Evolutionary conservation across 192 early-diverging fungal species (phyloP).

Genomic region (Coemansia sp.): DNA sequence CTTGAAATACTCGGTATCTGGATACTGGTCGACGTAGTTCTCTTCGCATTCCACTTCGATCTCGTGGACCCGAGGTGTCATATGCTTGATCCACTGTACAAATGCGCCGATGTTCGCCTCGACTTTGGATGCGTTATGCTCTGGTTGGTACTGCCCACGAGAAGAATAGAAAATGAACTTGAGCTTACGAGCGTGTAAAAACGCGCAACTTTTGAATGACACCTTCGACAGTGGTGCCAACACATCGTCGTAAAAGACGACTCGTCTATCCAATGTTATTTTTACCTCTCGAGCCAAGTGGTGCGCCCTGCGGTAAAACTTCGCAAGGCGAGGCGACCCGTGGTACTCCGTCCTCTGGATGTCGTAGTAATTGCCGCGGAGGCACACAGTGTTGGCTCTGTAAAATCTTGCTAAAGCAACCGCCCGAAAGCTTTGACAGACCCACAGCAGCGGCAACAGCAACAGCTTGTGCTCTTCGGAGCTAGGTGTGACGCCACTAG

Average conservation of each 20-base stretch:
- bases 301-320: neutral
- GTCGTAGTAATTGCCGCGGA: neutral
- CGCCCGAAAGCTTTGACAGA: neutral
- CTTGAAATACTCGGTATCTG: neutral
- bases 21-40: neutral
- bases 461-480: neutral
- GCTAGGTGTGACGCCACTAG: neutral
- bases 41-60: neutral
- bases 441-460: constrained; percentile 2
- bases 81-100: neutral
- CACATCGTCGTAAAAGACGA: neutral
- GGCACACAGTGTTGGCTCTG: neutral
- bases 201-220: neutral
- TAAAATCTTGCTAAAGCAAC: neutral
- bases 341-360: neutral
- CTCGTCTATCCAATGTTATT: neutral
- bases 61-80: neutral
- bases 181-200: neutral
- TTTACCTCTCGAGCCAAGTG: neutral
- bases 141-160: neutral
- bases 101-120: neutral
- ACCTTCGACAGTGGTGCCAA: neutral
- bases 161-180: neutral
- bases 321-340: neutral
- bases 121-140: neutral